A percentile compares a stretch with the other conserved stretches of the same genome.
These are phyloP conservation scores for Thermothielavioides terrestris DNA, from an alignment of 495 filamentous ascomycete genomes.

Conservation along the genomic window DNA sequence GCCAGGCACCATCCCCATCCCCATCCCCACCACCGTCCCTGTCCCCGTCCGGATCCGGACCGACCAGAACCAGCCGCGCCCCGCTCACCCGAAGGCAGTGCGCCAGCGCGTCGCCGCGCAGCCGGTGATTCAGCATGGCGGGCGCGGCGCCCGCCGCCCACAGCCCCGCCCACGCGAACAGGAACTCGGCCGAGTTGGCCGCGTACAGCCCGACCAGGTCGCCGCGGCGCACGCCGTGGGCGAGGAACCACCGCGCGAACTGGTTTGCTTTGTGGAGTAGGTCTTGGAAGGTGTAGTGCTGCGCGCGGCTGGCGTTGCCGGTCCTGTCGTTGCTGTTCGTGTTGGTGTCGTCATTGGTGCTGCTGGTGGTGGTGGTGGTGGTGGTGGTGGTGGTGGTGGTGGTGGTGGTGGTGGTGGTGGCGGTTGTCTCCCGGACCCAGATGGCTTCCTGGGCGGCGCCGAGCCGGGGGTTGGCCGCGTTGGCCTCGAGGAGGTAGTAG, in stretches of 20 bases:
- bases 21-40: too few species aligned
- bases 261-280: conserved; percentile 47
- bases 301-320: too few species aligned
- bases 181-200: conserved; percentile 59
- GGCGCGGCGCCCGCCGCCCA: conserved; percentile 36
- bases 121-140: conserved; percentile 51
- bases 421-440: conserved; percentile 50
- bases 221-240: conserved; percentile 51
- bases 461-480: conserved; percentile 32
- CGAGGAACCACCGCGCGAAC: conserved; percentile 57
- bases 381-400: too few species aligned
- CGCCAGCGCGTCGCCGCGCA: conserved; percentile 50
- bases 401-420: conserved; percentile 22
- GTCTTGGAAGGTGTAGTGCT: conserved; percentile 58
- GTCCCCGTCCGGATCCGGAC: too few species aligned
- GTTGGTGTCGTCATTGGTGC: too few species aligned
- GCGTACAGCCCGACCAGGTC: conserved; percentile 64
- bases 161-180: conserved; percentile 43
- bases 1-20: conserved; percentile 40
- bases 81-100: conserved; percentile 59
- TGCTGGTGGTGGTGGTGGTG: too few species aligned
- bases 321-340: too few species aligned
- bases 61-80: conserved; percentile 52
- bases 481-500: conserved; percentile 58
- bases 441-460: conserved; percentile 48